phyloP scores from a whole-genome alignment of 768 basidiomycete species.

The Tricholoma sp. region DNA sequence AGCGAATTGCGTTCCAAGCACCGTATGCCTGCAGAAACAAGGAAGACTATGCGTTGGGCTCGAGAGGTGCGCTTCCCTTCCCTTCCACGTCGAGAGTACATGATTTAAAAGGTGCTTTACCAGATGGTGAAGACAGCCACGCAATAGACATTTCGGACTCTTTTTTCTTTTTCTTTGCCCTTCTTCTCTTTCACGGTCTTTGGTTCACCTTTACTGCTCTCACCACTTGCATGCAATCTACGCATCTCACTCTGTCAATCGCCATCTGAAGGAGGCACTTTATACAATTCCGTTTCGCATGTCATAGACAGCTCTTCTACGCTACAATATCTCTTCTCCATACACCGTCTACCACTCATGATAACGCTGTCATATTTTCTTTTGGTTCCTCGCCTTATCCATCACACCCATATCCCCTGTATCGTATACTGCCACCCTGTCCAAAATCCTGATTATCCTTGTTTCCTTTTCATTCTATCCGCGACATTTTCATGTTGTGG shows the following conservation, averaged over 20 bases:
- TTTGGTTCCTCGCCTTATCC: not conserved
- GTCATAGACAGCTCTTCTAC: constrained; percentile 41
- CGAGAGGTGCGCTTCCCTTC: constrained; percentile 60
- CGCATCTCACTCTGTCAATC: constrained; percentile 30
- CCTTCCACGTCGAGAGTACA: not conserved
- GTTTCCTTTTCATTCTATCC: not conserved
- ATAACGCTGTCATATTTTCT: constrained; percentile 1
- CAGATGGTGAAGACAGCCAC: constrained; percentile 82
- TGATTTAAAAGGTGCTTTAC: constrained; percentile 1
- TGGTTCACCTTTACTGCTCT: constrained; percentile 26
- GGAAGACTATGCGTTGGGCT: constrained; percentile 91
- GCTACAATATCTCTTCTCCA: constrained; percentile 9
- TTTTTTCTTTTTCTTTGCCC: constrained; percentile 15
- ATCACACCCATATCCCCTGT: constrained; percentile 9
- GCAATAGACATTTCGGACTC: constrained; percentile 41
- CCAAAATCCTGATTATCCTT: constrained; percentile 14
- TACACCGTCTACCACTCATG: constrained; percentile 7
- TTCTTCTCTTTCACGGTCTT: constrained; percentile 13
- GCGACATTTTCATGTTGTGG: not conserved
- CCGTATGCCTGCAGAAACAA: constrained; percentile 72
- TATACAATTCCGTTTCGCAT: constrained; percentile 49
- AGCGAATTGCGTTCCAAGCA: constrained; percentile 67
- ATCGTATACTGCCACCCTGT: constrained; percentile 10
- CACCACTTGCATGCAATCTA: constrained; percentile 49
- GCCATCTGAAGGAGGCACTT: constrained; percentile 75